A percentile compares a stretch with the other conserved stretches of the same genome.
These are phyloP conservation scores for Adiantum capillusveneris DNA, from an alignment of 75 land plant genomes.

Conservation along the genomic window DNA sequence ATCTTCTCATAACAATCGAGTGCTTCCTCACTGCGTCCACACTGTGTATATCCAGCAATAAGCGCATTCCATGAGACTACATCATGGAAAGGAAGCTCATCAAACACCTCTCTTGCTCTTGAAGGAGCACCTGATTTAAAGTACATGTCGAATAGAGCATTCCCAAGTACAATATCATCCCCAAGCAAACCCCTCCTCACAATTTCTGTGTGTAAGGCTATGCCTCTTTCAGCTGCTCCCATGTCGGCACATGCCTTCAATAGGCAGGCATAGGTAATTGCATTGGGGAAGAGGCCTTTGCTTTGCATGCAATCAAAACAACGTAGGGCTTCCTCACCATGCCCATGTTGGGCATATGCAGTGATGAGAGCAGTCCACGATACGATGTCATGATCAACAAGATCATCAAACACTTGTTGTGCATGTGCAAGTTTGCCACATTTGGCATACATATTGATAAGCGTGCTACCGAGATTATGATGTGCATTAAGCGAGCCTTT, in stretches of 20 bases:
- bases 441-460: conserved; percentile 18
- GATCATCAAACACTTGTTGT: conserved; percentile 16
- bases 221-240: conserved; percentile 11
- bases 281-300: conserved; percentile 19
- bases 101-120: conserved; percentile 11
- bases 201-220: conserved; percentile 18
- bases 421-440: conserved; percentile 17
- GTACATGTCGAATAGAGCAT: conserved; percentile 20
- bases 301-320: conserved; percentile 28
- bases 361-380: conserved; percentile 16
- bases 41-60: conserved; percentile 18
- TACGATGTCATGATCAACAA: conserved; percentile 9
- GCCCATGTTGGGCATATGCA: conserved; percentile 20
- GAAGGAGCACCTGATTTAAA: conserved; percentile 12
- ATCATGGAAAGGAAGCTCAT: conserved; percentile 2
- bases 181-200: conserved; percentile 31
- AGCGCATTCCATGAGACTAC: conserved; percentile 17
- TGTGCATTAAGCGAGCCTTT: not conserved
- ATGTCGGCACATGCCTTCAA: conserved; percentile 24
- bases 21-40: conserved; percentile 6
- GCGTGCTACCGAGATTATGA: not conserved
- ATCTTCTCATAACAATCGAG: conserved; percentile 8
- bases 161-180: conserved; percentile 8
- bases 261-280: conserved; percentile 30
- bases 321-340: conserved; percentile 19